A percentile compares a stretch with the other conserved stretches of the same genome.
Evolutionary conservation across 1,139 yeast species (phyloP).

Genomic region (Yarrowia galli): DNA sequence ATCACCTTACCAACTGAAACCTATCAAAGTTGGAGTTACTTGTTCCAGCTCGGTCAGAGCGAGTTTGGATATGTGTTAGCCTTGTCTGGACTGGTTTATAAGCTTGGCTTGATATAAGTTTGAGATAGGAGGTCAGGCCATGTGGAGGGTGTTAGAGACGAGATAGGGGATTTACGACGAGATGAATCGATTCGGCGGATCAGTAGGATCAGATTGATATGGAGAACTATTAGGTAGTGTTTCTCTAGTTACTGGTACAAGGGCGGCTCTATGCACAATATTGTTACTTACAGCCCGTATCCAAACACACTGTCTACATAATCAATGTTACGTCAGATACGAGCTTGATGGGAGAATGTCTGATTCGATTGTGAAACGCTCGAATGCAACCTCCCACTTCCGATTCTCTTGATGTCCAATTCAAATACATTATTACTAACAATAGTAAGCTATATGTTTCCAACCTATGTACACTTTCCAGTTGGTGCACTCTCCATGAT

Average conservation of each 20-base stretch:
- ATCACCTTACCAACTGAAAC: not conserved
- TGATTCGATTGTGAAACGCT: too few relatives aligned
- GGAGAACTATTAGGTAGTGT: too few relatives aligned
- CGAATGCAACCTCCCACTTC: too few relatives aligned
- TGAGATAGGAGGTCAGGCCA: not conserved
- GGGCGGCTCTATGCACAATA: too few relatives aligned
- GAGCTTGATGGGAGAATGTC: too few relatives aligned
- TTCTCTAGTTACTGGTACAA: too few relatives aligned
- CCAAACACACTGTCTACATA: too few relatives aligned
- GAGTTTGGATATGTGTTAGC: not conserved
- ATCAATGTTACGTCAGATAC: too few relatives aligned
- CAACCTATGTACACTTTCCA: not conserved
- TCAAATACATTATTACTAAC: not conserved
- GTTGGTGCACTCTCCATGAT: not conserved
- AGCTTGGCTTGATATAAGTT: not conserved
- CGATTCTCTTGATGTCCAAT: not conserved
- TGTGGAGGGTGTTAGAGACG: too few relatives aligned
- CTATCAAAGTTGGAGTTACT: not conserved
- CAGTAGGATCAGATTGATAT: not conserved
- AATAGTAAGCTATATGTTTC: not conserved
- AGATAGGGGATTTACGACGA: not conserved
- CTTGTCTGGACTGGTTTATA: not conserved
- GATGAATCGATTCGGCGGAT: not conserved
- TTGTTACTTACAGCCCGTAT: too few relatives aligned
- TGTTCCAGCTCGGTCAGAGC: not conserved